Percentiles rank a stretch among this genome's conserved stretches.
phyloP scores from a whole-genome alignment of 805 yeast species.

The Cyberlindnera galapagoensis region DNA sequence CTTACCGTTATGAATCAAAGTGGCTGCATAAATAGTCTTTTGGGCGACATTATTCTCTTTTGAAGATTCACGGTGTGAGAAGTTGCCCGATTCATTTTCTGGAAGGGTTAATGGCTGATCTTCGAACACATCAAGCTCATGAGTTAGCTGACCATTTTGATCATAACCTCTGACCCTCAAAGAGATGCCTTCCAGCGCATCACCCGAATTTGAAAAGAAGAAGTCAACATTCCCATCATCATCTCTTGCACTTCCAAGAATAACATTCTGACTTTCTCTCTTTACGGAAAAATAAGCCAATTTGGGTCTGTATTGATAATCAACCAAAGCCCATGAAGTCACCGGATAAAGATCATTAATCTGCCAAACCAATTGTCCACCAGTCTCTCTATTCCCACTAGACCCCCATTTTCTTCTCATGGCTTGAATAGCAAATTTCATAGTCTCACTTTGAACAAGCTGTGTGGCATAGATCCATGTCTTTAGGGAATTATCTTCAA shows the following conservation, averaged over 20 bases:
- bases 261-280: constrained; percentile 31
- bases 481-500: constrained; percentile 29
- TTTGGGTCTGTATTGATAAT: constrained; percentile 36
- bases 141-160: not conserved
- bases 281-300: constrained; percentile 41
- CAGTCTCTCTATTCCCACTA: constrained; percentile 28
- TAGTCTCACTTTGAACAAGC: constrained; percentile 45
- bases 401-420: constrained; percentile 43
- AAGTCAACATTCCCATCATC: not conserved
- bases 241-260: constrained; percentile 13
- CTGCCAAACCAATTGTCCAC: constrained; percentile 51
- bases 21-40: not conserved
- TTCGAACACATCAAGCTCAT: constrained; percentile 3
- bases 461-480: constrained; percentile 47
- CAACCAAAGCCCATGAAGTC: constrained; percentile 44
- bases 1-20: not conserved
- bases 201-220: not conserved
- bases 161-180: not conserved
- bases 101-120: too few relatives aligned
- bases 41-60: constrained; percentile 10
- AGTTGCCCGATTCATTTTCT: too few relatives aligned
- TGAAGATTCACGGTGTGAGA: too few relatives aligned
- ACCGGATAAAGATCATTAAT: constrained; percentile 49
- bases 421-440: constrained; percentile 37
- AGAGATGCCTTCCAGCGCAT: not conserved